Conservation (phyloP, 2,329 filamentous ascomycete genomes). For the Drechslera avenae region DNA sequence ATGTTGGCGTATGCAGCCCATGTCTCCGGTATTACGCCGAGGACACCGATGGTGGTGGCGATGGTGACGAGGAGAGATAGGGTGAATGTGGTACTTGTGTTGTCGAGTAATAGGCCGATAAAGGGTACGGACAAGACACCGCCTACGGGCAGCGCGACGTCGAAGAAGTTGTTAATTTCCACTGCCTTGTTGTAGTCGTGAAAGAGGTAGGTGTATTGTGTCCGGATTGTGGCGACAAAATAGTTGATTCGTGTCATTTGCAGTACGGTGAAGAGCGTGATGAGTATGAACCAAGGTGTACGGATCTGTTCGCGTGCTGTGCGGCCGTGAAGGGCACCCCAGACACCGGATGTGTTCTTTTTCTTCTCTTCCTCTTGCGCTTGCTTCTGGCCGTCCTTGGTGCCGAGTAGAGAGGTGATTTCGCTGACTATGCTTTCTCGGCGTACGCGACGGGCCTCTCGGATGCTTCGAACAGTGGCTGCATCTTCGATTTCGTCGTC, state of each 20-base stretch:
- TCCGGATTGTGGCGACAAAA: slow-evolving; percentile 84
- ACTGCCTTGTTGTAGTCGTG: slow-evolving; percentile 65
- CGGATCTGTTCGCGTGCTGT: slow-evolving; percentile 74
- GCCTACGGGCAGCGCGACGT: slow-evolving; percentile 80
- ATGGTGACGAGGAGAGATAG: slow-evolving; percentile 71
- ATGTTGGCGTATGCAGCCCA: slow-evolving; percentile 79
- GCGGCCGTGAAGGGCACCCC: slow-evolving; percentile 80
- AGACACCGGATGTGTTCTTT: slow-evolving; percentile 75
- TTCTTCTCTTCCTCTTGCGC: slow-evolving; percentile 69
- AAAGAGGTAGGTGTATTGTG: slow-evolving; percentile 81
- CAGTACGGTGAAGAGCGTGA: slow-evolving; percentile 75
- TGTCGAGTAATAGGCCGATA: slow-evolving; percentile 80
- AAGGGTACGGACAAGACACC: slow-evolving; percentile 86
- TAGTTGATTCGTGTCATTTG: slow-evolving; percentile 83
- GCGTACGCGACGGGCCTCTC: slow-evolving; percentile 62
- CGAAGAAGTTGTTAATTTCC: slow-evolving; percentile 81
- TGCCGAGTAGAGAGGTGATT: slow-evolving; percentile 75
- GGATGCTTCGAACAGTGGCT: slow-evolving; percentile 53
- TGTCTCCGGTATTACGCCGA: slow-evolving; percentile 73
- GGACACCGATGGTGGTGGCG: slow-evolving; percentile 75
- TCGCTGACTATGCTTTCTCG: slow-evolving; percentile 69
- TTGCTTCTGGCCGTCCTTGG: slow-evolving; percentile 66
- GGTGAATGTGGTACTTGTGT: slow-evolving; percentile 72
- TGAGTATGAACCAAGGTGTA: slow-evolving; percentile 83
- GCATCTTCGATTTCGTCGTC: slow-evolving; percentile 60